Evolutionary conservation across 2,329 filamentous ascomycete genomes (phyloP), one percentile per base, ranked within the genome.

Genomic region (Ilyonectria destructans): DNA sequence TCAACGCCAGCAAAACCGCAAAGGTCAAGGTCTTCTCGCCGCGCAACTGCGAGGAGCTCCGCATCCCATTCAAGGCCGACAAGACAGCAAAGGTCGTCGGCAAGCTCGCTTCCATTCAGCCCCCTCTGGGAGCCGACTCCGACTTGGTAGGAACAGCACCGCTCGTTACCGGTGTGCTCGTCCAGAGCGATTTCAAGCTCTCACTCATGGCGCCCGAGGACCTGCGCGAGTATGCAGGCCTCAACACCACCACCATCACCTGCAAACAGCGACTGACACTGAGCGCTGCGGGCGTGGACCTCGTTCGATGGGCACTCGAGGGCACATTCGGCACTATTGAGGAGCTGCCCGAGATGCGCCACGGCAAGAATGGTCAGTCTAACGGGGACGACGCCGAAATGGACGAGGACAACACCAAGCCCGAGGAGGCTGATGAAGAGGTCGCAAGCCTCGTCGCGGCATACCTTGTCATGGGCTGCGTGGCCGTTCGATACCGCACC

Each of bases 181-280:
- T 99, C 8, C 96, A 98, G 75, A 98, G 97, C 79, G 96, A 98
- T 80, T 98, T 99, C 82, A 97, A 98, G 80, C 90, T 99, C 78
- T 97, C 93, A 0, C 86, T 99, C 37, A 98, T 99, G 96, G 95
- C 95, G 1, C 95, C 96, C 0, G 96, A 98, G 75, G 96, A 99
- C 79, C 86, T 99, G 37, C 91, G 95, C 68, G 96, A 99, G 81
- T 99, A 97, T 79, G 96, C 96, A 0, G 96, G 96, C n/a, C 85
- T 99, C 33, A 98, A 95, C 3, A 98, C 96, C 0, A 98, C 96
- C 0, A 97, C 93, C 1, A 96, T 99, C 65, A 90, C 92, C 17
- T 99, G 96, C 85, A 95, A 94, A 75, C 96, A 99, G 81, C 92
- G 94, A 67, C 88, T 99, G 68, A 96, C 90, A 0, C 88, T 99